Evolutionary conservation across 1,284 basidiomycete species (phyloP), one percentile per base, ranked within the genome.

Genomic region (Grifola frondosa): DNA sequence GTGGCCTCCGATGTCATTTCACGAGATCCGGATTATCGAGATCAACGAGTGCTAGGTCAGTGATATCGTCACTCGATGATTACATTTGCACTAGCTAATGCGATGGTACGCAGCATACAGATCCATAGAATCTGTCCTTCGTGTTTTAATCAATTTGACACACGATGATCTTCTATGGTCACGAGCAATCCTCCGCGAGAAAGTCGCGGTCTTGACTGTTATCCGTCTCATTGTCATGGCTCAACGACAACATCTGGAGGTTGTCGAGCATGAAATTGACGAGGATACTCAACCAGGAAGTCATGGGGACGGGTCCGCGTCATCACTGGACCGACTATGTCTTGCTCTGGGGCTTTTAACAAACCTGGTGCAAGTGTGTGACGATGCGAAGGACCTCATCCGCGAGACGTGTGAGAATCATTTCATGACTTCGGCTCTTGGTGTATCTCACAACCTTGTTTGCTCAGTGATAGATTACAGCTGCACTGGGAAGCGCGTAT

Each of bases 271-370:
- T 10, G 55, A 57, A 23, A 56, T 51, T 20, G 37, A 37, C 5
- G 44, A 45, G n/a, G n/a, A n/a, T n/a, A n/a, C n/a, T n/a, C n/a
- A n/a, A n/a, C n/a, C n/a, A n/a, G 11, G 50, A 46, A 7, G 52
- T n/a, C n/a, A 41, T 1, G 57, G 53, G 5, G 51, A 60, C 13
- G 53, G 54, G 15, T 62, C 66, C 3, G 66, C 74, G 36, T 63
- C 73, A 7, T 52, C 48, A 4, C 68, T 85, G 15, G 87, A 89
- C 57, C 69, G 74, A 30, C 64, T 88, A 4, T 89, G 85, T 60
- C 77, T 89, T 19, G 74, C 78, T 6, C 70, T 89, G 2, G 87
- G 81, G 2, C 63, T 88, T 6, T 64, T 88, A 39, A 86, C 85
- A 33, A 88, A 88, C 60, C 66, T 88, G 30, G 77, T 85, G 0